Conservation (phyloP, 495 filamentous ascomycete genomes). For the Tuber brumale region DNA sequence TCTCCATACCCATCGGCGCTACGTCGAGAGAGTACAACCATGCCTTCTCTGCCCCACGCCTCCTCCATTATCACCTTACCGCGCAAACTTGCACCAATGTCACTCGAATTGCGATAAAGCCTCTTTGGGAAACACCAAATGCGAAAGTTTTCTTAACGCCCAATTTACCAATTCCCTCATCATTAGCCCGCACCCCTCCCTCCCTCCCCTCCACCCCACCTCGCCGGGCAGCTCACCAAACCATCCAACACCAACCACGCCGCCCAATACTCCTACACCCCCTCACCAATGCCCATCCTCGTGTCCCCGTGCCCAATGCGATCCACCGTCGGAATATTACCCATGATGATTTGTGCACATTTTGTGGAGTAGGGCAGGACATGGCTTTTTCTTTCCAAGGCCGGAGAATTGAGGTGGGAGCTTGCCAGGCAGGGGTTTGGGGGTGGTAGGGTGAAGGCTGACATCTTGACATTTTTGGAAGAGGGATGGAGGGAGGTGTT, state of each 20-base stretch:
- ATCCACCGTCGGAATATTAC: not conserved
- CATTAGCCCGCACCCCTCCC: not conserved
- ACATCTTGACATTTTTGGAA: not conserved
- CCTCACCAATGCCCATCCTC: not conserved
- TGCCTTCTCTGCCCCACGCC: not conserved
- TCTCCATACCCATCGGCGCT: not conserved
- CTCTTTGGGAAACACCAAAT: not conserved
- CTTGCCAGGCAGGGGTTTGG: not conserved
- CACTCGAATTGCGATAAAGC: not conserved
- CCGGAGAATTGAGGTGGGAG: not conserved
- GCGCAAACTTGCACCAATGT: not conserved
- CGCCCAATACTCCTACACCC: not conserved
- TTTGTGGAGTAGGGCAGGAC: not conserved
- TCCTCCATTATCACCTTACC: not conserved
- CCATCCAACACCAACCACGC: not conserved
- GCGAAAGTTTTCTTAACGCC: not conserved
- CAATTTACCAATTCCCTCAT: not conserved
- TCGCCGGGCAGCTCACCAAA: not conserved
- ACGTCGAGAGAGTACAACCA: not conserved
- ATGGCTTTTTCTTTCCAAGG: not conserved
- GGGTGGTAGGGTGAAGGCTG: not conserved
- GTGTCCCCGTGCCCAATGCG: not conserved
- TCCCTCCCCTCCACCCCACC: not conserved
- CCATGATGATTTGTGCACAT: not conserved
- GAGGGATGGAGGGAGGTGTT: not conserved